phyloP scores from a whole-genome alignment of 1,284 basidiomycete species.

The Meira miltonrushii region DNA sequence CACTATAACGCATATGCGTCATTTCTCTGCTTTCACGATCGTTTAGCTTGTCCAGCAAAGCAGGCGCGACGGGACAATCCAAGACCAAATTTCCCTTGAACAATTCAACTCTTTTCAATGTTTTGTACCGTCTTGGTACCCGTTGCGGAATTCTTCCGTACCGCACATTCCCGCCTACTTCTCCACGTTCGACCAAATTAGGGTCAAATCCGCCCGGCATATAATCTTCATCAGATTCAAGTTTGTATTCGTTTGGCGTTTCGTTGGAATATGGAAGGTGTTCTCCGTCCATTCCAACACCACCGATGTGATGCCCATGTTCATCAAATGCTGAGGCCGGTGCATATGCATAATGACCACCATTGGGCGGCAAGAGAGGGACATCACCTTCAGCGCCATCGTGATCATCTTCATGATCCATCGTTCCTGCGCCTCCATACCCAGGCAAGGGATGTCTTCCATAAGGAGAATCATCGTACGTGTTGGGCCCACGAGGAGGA shows the following conservation, averaged over 20 bases:
- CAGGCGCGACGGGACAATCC: slow-evolving; percentile 46
- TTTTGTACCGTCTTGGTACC: slow-evolving; percentile 47
- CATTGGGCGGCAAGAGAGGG: slow-evolving; percentile 27
- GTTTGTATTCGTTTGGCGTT: slow-evolving; percentile 10
- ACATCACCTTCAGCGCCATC: slow-evolving; percentile 23
- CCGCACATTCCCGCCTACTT: slow-evolving; percentile 25
- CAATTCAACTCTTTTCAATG: slow-evolving; percentile 44
- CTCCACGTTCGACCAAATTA: slow-evolving; percentile 31
- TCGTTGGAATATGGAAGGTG: slow-evolving; percentile 30
- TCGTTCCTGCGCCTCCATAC: not conserved
- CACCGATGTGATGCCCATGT: slow-evolving; percentile 36
- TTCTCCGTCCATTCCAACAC: slow-evolving; percentile 27
- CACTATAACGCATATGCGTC: slow-evolving; percentile 34
- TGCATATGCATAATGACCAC: slow-evolving; percentile 34
- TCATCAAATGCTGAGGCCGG: slow-evolving; percentile 40
- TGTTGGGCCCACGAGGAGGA: too few relatives aligned
- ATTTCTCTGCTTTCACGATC: slow-evolving; percentile 28
- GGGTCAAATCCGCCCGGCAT: slow-evolving; percentile 43
- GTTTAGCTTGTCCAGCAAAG: slow-evolving; percentile 26
- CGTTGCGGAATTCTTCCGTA: slow-evolving; percentile 45
- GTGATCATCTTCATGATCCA: slow-evolving; percentile 17
- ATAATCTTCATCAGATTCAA: slow-evolving; percentile 15
- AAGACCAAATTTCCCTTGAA: slow-evolving; percentile 49
- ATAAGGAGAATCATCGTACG: too few relatives aligned
- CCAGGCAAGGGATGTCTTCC: not conserved